Evolutionary conservation across 2,329 filamentous ascomycete species (phyloP).

Genomic region (Orbilia blumenaviensis): DNA sequence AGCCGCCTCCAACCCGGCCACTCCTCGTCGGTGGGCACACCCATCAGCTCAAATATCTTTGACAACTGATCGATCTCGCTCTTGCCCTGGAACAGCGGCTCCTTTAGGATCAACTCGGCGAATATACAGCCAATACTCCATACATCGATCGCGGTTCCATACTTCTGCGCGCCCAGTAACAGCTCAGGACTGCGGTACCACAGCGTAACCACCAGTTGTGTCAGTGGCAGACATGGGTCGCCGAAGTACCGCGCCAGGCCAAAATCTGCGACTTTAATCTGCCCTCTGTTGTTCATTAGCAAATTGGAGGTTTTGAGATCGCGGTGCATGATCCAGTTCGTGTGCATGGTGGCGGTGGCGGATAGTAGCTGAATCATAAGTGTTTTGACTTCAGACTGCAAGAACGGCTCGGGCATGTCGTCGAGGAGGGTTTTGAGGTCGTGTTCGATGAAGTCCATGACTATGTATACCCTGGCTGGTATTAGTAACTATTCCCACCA

Average conservation of each 20-base stretch:
- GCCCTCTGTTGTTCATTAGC: conserved; percentile 91
- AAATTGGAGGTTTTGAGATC: conserved; percentile 95
- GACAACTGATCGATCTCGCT: conserved; percentile 92
- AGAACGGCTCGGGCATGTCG: conserved; percentile 92
- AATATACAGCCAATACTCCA: conserved; percentile 98
- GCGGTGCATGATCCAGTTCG: conserved; percentile 88
- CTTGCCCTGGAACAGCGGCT: conserved; percentile 83
- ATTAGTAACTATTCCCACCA: conserved; percentile 58
- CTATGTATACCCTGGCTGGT: conserved; percentile 78
- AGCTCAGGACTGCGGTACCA: conserved; percentile 97
- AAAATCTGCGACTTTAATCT: conserved; percentile 96
- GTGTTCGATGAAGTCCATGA: conserved; percentile 97
- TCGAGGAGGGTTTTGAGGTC: conserved; percentile 92
- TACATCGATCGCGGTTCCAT: conserved; percentile 83
- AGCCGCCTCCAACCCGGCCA: conserved; percentile 90
- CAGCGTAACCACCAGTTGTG: conserved; percentile 91
- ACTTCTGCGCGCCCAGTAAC: conserved; percentile 79
- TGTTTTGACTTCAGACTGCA: conserved; percentile 90
- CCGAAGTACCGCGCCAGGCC: conserved; percentile 94
- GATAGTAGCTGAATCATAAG: conserved; percentile 82
- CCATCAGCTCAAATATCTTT: conserved; percentile 88
- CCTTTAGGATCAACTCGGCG: conserved; percentile 83
- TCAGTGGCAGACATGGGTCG: conserved; percentile 77
- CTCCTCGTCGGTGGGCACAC: conserved; percentile 79
- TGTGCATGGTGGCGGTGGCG: conserved; percentile 85